Evolutionary conservation across 768 basidiomycete species (phyloP).

Genomic region (Collybiopsis luxurians): DNA sequence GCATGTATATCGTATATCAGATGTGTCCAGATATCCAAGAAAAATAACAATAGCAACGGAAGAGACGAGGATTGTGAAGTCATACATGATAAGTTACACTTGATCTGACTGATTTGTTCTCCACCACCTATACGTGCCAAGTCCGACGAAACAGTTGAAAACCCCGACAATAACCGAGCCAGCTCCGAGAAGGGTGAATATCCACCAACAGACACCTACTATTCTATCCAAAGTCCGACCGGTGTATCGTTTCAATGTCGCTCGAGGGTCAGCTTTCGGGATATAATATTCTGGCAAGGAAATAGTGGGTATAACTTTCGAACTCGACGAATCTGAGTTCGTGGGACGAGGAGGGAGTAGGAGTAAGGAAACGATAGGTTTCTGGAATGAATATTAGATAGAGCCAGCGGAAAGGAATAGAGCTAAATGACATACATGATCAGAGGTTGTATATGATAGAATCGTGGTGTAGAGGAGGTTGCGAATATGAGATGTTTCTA

Average conservation of each 20-base stretch:
- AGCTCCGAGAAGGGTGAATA: slow-evolving; percentile 71
- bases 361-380: slow-evolving; percentile 82
- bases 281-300: slow-evolving; percentile 48
- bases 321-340: slow-evolving; percentile 6
- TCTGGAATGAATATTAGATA: slow-evolving; percentile 39
- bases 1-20: too few relatives aligned
- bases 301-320: slow-evolving; percentile 39
- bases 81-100: background rate
- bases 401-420: background rate
- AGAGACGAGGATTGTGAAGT: too few relatives aligned
- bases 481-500: slow-evolving; percentile 50
- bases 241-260: slow-evolving; percentile 54
- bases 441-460: slow-evolving; percentile 83
- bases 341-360: slow-evolving; percentile 46
- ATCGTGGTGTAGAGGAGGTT: slow-evolving; percentile 78
- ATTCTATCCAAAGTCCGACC: slow-evolving; percentile 71
- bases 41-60: too few relatives aligned
- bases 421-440: slow-evolving; percentile 63
- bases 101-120: background rate
- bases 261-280: slow-evolving; percentile 53
- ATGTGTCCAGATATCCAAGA: too few relatives aligned
- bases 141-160: slow-evolving; percentile 39
- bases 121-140: background rate
- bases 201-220: slow-evolving; percentile 79
- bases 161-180: slow-evolving; percentile 70